A percentile compares a stretch with the other conserved stretches of the same genome.
Evolutionary conservation across 2,329 filamentous ascomycete species (phyloP).

Genomic region (Penicillium sp.): DNA sequence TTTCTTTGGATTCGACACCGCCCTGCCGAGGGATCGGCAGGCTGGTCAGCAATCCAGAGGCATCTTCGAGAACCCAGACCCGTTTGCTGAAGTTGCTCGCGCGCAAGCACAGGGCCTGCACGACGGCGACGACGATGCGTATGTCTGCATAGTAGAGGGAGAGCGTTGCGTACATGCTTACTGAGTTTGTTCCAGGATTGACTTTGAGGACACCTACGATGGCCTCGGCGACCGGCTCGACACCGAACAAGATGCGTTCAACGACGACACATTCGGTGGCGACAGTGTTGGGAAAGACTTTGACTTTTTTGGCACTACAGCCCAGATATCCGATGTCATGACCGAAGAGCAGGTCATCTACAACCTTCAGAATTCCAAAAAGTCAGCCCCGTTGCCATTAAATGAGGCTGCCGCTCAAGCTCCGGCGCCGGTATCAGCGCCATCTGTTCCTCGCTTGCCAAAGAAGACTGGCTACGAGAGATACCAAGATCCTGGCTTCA

Average conservation of each 20-base stretch:
- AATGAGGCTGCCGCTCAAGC: slow-evolving; percentile 31
- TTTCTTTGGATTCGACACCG: slow-evolving; percentile 84
- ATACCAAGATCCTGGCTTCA: slow-evolving; percentile 77
- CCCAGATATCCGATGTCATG: slow-evolving; percentile 77
- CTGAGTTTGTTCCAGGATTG: slow-evolving; percentile 51
- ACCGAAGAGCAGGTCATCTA: slow-evolving; percentile 88
- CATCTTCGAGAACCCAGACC: slow-evolving; percentile 78
- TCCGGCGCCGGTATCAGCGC: slow-evolving; percentile 30
- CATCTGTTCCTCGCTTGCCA: slow-evolving; percentile 50
- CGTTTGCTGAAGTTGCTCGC: slow-evolving; percentile 76
- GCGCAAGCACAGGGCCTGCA: slow-evolving; percentile 42
- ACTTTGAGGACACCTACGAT: slow-evolving; percentile 98
- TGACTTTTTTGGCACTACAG: slow-evolving; percentile 92
- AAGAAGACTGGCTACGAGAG: slow-evolving; percentile 84
- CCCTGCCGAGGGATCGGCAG: slow-evolving; percentile 63
- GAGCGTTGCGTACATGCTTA: neutral
- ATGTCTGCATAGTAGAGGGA: slow-evolving; percentile 25
- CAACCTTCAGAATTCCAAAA: slow-evolving; percentile 65
- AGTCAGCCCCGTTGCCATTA: slow-evolving; percentile 41
- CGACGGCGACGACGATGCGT: slow-evolving; percentile 52
- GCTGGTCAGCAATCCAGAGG: slow-evolving; percentile 64
- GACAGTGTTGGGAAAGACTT: slow-evolving; percentile 77
- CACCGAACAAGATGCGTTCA: slow-evolving; percentile 89
- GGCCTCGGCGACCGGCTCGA: slow-evolving; percentile 86
- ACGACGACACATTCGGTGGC: slow-evolving; percentile 87